phyloP scores from a whole-genome alignment of 2,329 filamentous ascomycete species.

The Penicillium sumatraense region DNA sequence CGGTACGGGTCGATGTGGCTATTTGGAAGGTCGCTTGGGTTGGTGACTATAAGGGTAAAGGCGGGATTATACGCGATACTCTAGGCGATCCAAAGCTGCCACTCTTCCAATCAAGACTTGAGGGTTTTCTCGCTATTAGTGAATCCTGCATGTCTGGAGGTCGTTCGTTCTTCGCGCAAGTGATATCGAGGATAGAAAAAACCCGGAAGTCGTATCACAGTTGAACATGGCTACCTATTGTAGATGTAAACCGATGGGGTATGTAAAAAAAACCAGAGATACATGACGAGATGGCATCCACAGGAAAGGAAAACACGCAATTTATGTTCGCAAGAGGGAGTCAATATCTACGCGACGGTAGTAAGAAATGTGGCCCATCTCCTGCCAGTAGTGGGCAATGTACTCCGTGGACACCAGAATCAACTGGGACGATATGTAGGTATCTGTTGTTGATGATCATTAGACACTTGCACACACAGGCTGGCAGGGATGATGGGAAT shows the following conservation, averaged over 20 bases:
- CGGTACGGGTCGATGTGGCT: not conserved
- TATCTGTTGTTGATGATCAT: constrained; percentile 29
- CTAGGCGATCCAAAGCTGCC: not conserved
- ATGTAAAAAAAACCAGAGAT: constrained; percentile 4
- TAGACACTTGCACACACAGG: not conserved
- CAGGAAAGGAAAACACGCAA: not conserved
- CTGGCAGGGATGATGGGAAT: constrained; percentile 11
- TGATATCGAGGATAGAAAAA: not conserved
- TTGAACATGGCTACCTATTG: not conserved
- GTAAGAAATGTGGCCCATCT: constrained; percentile 51
- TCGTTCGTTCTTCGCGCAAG: not conserved
- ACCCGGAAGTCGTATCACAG: not conserved
- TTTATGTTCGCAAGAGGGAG: constrained; percentile 37
- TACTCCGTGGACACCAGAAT: constrained; percentile 77
- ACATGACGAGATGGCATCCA: not conserved
- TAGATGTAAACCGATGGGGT: constrained; percentile 3
- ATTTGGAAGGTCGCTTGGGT: not conserved
- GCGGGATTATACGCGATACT: too few relatives aligned
- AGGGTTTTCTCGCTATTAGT: too few relatives aligned
- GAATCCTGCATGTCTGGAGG: not conserved
- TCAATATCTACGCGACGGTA: constrained; percentile 51
- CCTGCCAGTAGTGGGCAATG: constrained; percentile 81
- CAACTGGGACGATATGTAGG: constrained; percentile 74
- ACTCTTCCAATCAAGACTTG: too few relatives aligned
- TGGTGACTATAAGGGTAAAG: not conserved